Base-by-base conservation (phyloP, 495 filamentous ascomycete genomes). In the Penicillium daleae region DNA sequence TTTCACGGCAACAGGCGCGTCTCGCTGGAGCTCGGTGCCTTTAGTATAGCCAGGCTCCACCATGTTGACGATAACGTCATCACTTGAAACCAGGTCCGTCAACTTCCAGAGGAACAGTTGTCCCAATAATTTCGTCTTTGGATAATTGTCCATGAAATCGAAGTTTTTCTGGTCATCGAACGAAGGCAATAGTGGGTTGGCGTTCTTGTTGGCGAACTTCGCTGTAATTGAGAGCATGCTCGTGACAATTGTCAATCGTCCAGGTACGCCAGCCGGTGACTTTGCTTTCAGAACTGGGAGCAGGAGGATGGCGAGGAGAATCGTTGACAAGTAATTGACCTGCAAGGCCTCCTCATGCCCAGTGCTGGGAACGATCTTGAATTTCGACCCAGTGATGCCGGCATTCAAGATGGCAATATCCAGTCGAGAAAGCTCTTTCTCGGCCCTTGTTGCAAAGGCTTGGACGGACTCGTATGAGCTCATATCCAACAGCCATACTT, bases 391-490 rank as follows among this genome's bases (percentile, higher is more conserved):
- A n/a, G 32, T 33, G 9, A 82, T 6, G 6, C 83, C 85, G 9
- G 83, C 83, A 65, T 87, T 87, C 42, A 86, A 77, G 24, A 86
- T 74, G 15, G 72, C 79, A 9, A 83, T 75, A 60, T 87, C 81
- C 3, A 87, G 57, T 0, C 80, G 68, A 5, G 63, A 6, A 0
- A 84, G 69, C 12, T 72, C 56, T 22, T 15, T 60, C 63, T 65
- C 71, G 12, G 63, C 66, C 6, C 66, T 70, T 3, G 58, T 39
- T 3, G 61, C 76, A 58, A 85, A 85, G 0, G 66, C 67, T 29
- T 76, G 67, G 19, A 85, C 66, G 0, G 81, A 84, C 2, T 65
- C 66, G 54, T 85, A 85, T 1, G 65, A 72, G 17, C 59, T 62
- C 67, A 86, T 76, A 50, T 87, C 84, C 4, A 88, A 62, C 15